Evolutionary conservation across 1,139 yeast species (phyloP).

Genomic region (Kazachstania sp.): DNA sequence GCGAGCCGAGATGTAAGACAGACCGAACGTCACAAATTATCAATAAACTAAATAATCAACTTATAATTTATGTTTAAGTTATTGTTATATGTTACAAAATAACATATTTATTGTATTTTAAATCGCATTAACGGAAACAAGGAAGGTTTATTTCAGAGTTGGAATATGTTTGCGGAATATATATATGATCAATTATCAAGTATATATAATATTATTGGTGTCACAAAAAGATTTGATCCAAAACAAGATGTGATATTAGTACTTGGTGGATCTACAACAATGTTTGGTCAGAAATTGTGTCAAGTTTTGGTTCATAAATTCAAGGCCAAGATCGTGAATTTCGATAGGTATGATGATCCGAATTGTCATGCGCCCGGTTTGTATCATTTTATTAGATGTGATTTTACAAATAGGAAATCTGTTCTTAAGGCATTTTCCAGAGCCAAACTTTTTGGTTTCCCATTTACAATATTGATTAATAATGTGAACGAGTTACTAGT

Average conservation of each 20-base stretch:
- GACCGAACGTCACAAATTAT: too few relatives aligned
- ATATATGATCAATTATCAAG: not conserved
- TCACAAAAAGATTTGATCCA: conserved; percentile 3
- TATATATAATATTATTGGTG: not conserved
- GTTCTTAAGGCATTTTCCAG: conserved; percentile 1
- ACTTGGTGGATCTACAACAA: conserved; percentile 5
- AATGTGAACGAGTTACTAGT: conserved; percentile 17
- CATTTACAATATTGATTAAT: conserved; percentile 15
- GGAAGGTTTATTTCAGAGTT: too few relatives aligned
- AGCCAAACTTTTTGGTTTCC: not conserved
- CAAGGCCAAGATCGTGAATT: conserved; percentile 1
- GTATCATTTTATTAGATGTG: conserved; percentile 3
- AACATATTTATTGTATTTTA: too few relatives aligned
- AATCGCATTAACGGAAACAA: too few relatives aligned
- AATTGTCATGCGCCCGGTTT: not conserved
- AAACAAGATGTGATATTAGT: conserved; percentile 4
- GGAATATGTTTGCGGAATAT: not conserved
- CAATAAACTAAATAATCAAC: too few relatives aligned
- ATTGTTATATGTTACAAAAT: too few relatives aligned
- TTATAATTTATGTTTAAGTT: too few relatives aligned
- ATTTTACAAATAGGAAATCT: conserved; percentile 1
- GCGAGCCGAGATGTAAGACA: too few relatives aligned
- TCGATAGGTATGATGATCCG: conserved; percentile 2
- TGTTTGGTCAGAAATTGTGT: conserved; percentile 3
- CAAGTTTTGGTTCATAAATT: conserved; percentile 1